Base-by-base conservation (phyloP, 495 filamentous ascomycete genomes). In the Annulohypoxylon maeteangense region DNA sequence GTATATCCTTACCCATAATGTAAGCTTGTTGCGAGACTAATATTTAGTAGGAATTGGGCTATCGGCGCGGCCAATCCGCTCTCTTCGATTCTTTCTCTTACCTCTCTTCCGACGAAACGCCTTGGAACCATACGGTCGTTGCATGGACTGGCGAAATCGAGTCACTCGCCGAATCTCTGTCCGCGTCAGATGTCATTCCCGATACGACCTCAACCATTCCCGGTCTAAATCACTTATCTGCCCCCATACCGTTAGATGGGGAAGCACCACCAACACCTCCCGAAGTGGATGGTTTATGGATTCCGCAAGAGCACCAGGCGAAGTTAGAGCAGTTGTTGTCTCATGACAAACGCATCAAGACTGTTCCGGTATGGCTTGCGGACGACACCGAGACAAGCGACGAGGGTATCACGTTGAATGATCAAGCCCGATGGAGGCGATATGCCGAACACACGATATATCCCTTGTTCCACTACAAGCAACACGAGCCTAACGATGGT, bases 81-180 rank as follows among this genome's bases (percentile, higher is more conserved):
- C 84, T 98, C 23, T 95, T 94, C 78, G 93, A 97, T 77, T 91
- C 92, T 31, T 91, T 98, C 74, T 88, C 90, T 16, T 90, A 94
- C 78, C 87, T 98, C 23, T 91, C 92, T 7, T 93, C 93, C 5
- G 80, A 90, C 44, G 83, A 90, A 22, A 87, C 88, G 7, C 86
- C 87, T 20, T 98, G 93, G 93, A 90, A 92, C 71, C 93, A 96
- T 80, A 93, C 90, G 0, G 83, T 97, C 0, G 90, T 98, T 53
- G 94, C 91, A 18, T 98, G 94, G 94, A 95, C 94, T 1, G 94
- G 94, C 32, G 94, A 98, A 78, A 91, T 98, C 48, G 87, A 91
- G 57, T 80, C 83, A 2, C 78, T 84, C 8, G 44, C 80, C 12
- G 82, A 87, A 25, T 58, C 78, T 18, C 50, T 73, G 4, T 78